Conservation (phyloP, 805 yeast genomes). For the Komagataella pseudopastoris region DNA sequence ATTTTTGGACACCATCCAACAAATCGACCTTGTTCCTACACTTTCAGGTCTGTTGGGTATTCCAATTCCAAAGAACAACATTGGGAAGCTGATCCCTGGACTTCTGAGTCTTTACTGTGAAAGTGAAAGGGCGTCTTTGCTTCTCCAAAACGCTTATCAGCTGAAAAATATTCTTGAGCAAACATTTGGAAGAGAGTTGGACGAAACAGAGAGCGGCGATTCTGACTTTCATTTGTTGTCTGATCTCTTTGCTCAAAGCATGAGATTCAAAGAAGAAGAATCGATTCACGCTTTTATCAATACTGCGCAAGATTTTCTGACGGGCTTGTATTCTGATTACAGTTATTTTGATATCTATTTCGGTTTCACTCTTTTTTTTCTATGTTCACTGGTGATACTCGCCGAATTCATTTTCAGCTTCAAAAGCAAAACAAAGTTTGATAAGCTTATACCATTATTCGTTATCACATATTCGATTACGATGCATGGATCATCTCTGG, state of each 20-base stretch:
- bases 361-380: conserved; percentile 22
- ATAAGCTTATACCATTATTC: neutral
- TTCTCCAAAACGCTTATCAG: conserved; percentile 47
- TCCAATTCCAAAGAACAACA: conserved; percentile 57
- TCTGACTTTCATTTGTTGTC: neutral
- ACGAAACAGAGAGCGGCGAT: conserved; percentile 4
- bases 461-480: neutral
- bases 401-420: conserved; percentile 7
- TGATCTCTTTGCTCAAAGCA: neutral
- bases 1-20: conserved; percentile 42
- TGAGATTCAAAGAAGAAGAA: conserved; percentile 1
- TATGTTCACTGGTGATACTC: conserved; percentile 18
- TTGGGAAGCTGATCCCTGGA: conserved; percentile 57
- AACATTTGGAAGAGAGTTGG: conserved; percentile 5
- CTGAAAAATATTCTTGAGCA: conserved; percentile 32
- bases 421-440: neutral
- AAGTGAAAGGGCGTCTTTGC: conserved; percentile 19
- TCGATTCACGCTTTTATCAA: conserved; percentile 23
- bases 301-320: conserved; percentile 33
- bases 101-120: conserved; percentile 39
- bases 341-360: conserved; percentile 32
- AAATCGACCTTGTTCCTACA: conserved; percentile 66
- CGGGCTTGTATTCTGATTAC: conserved; percentile 63
- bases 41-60: conserved; percentile 45
- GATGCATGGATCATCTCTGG: conserved; percentile 58